Evolutionary conservation across 306 rosid species (phyloP), one percentile per base, ranked within the genome.

Genomic region (Cucurbita moschata): DNA sequence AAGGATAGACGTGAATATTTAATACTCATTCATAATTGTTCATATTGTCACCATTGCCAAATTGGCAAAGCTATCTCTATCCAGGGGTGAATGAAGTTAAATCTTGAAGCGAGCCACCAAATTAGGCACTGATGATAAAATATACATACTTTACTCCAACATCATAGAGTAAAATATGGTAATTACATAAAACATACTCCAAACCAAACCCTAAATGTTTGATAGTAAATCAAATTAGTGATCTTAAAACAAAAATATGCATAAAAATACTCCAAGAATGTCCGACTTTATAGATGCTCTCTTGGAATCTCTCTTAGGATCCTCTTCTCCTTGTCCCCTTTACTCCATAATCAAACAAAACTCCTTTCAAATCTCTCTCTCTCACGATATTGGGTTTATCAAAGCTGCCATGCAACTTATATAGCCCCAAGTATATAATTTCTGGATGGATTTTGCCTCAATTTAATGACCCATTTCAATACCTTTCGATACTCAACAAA

Each of bases 291-390:
- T 11, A 66, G 72, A 66, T 46, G 55, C 55, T 35, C 51, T 44
- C 39, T 21, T 67, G 72, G 56, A 67, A 67, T 67, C 72, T 44
- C 55, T 46, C 55, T 67, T 44, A 44, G 72, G 72, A 67, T 67
- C 71, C 35, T 10, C 16, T 64, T 64, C 11, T 30, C 71, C 4
- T 23, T 67, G 72, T 67, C 40, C 55, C 54, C 55, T 67, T 67
- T 21, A 64, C 55, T 21, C n/a, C 55, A 46, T 19, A 11, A 64
- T 46, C 56, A 44, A 67, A 67, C 72, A 67, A 65, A 65, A 42
- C 53, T n/a, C 51, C 35, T 40, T 40, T 65, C 46, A 63, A 64
- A 10, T n/a, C n/a, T 47, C 52, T 47, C 12, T 50, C 4, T 57
- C 63, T 66, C 43, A 7, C 12, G 66, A 60, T 60, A 42, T 60